Percentiles rank a stretch among this genome's conserved stretches.
Evolutionary conservation across 352 stramenopile species (phyloP).

Genomic region (Phytophthora pinifolia): DNA sequence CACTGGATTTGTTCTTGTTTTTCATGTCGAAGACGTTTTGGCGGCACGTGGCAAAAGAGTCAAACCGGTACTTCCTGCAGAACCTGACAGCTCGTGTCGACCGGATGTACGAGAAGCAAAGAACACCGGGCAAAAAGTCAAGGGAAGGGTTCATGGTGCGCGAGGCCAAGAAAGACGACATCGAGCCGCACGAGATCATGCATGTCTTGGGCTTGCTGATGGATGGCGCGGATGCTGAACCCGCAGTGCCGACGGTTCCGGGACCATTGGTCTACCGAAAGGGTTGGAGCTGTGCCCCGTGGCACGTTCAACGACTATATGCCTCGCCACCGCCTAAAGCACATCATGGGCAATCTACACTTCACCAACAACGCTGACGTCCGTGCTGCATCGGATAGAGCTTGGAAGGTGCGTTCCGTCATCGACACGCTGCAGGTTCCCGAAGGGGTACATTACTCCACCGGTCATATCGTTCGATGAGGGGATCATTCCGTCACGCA

Average conservation of each 20-base stretch:
- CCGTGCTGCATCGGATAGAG: not conserved
- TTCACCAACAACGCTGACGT: not conserved
- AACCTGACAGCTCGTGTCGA: not conserved
- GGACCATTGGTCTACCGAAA: no score
- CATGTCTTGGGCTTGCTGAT: no score
- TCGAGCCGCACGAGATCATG: not conserved
- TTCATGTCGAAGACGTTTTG: conserved; percentile 5
- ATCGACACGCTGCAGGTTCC: no score
- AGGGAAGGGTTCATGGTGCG: not conserved
- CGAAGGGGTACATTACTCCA: no score
- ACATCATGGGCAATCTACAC: not conserved
- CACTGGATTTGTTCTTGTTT: conserved; percentile 4
- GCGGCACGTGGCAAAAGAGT: not conserved
- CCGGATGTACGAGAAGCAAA: not conserved
- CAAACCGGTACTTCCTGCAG: conserved; percentile 4
- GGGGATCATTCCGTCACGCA: no score
- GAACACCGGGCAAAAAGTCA: not conserved
- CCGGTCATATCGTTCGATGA: no score
- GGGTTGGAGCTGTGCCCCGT: not conserved
- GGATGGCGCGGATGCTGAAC: no score
- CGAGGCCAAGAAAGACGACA: conserved; percentile 6
- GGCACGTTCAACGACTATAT: conserved; percentile 4
- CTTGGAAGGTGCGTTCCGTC: not conserved
- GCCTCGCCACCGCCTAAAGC: not conserved
- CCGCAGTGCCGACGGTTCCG: no score